Base-by-base conservation (phyloP, 306 rosid species). In the Ormosia semicastrata region DNA sequence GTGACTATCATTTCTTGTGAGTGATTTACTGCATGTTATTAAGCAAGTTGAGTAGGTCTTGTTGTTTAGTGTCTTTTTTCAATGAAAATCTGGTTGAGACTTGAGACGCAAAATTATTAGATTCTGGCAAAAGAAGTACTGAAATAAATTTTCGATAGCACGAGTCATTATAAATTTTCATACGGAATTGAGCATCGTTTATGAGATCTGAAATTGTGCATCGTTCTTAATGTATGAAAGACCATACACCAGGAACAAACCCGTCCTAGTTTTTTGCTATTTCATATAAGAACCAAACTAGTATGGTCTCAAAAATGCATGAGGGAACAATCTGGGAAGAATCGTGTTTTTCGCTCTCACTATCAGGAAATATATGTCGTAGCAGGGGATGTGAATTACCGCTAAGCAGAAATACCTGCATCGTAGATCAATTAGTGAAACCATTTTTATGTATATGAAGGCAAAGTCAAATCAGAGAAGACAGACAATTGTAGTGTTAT, bases 341-440 rank as follows among this genome's bases (percentile, higher is more conserved):
- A 89, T 15, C 14, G 83, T 70, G 33, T 90, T 18, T 83, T 94
- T 92, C 3, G 89, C 87, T 66, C 81, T 90, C 58, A 88, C 88
- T 41, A 92, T 86, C 52, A 92, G 82, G 6, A 87, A 90, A 81
- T 83, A 94, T 10, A 90, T 4, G 44, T 90, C 94, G 46, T 94
- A 91, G 73, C 92, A 87, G 44, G 97, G 97, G 76, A 94, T 73
- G 91, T 92, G 98, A 70, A 85, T 8, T 83, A 76, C 41, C 2
- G 97, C 97, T 85, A 90, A 62, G 74, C 85, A 66, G 47, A 91
- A 74, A 65, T 94, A 94, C 98, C 98, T 94, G 88, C 10, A 46
- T 15, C 52, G 11, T 1, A 65, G 6, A 83, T 14, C 12, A 40
- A 71, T 15, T 39, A 33, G 47, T 80, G 10, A 81, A 56, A 41